A percentile compares a stretch with the other conserved stretches of the same genome.
Evolutionary conservation across 768 basidiomycete species (phyloP).

Genomic region (Pholiota molesta): DNA sequence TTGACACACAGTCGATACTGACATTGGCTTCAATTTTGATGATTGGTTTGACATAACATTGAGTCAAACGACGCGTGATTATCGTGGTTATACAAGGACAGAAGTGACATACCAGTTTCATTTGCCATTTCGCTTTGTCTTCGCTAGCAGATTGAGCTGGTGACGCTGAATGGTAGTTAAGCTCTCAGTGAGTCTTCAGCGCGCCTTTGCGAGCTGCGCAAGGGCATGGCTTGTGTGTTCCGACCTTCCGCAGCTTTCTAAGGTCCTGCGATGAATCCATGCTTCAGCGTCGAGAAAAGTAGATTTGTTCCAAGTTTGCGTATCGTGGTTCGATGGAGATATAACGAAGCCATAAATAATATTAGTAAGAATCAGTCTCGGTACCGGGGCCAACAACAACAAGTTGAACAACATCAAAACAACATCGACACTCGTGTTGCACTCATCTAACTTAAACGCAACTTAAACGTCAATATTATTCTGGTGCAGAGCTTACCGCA

Average conservation of each 20-base stretch:
- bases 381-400: no score
- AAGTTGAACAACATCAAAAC: no score
- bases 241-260: background rate
- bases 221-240: conserved; percentile 3
- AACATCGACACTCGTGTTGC: no score
- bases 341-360: no score
- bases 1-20: no score
- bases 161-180: conserved; percentile 2
- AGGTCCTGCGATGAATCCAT: background rate
- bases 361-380: no score
- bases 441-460: no score
- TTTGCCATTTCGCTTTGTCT: background rate
- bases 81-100: background rate
- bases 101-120: background rate
- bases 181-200: background rate
- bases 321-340: no score
- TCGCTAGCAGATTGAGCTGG: no score
- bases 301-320: background rate
- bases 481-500: no score
- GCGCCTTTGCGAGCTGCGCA: conserved; percentile 2
- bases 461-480: no score
- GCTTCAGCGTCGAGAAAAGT: background rate
- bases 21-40: background rate
- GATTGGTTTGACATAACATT: background rate
- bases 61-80: background rate